Evolutionary conservation across 805 yeast genomes (phyloP), one percentile per base, ranked within the genome.

Genomic region (Candida mattraensis): DNA sequence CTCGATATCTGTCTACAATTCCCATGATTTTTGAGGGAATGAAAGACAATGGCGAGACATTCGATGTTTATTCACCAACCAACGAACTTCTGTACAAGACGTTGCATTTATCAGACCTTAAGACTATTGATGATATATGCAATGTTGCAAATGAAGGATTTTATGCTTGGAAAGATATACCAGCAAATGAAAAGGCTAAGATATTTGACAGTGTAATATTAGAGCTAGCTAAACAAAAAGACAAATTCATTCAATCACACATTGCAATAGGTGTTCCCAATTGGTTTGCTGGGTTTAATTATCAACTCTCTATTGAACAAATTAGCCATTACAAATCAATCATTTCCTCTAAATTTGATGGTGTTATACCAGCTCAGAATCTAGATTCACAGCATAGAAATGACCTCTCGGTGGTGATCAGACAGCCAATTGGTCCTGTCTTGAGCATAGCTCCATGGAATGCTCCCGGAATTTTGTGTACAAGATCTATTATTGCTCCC

Each of bases 371-470:
- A 7, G 32, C 46, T 5, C 55, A 51, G 23, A 41, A 33, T 14
- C 30, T 31, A 3, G 34, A 30, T 14, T 7, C 30, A 2, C 18
- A 14, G 2, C 20, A 23, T 7, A 17, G 33, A 12, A 15, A 28
- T 15, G 47, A 43, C 10, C 30, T 54, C 17, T 31, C 56, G 1
- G 17, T 67, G 35, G 57, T 61, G 2, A 26, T 61, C 11, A 58
- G 53, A 26, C 58, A 61, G 26, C 76, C 77, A 1, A 36, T 69
- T 11, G 76, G 77, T 1, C 70, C 74, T 0, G 70, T 71, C 1
- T 46, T 70, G 22, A 59, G 73, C 12, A 64, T 71, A 2, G 58
- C 74, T 3, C 68, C 77, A 0, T 71, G 76, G 76, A 71, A 71
- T 50, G 75, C 73, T 1, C 74, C 77, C 2, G 64, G 63, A 0